Conservation (phyloP, 2,329 filamentous ascomycete species). For the Colletotrichum magnum region DNA sequence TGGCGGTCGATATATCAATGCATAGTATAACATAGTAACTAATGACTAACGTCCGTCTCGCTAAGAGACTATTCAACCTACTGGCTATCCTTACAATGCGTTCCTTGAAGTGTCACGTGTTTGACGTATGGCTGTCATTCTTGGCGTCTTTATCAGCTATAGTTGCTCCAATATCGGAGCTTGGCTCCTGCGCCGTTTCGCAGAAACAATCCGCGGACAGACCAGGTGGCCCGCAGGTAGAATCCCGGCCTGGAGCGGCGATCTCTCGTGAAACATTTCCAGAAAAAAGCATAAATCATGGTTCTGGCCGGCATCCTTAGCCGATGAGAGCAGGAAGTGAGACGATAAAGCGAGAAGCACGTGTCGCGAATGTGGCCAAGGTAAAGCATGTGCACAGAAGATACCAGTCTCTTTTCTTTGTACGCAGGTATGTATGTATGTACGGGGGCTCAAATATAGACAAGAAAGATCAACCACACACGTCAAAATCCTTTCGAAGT, state of each 20-base stretch:
- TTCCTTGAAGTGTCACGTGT: too few species aligned
- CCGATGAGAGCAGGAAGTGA: neutral
- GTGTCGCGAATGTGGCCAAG: rapidly evolving
- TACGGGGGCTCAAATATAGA: slow-evolving; percentile 5
- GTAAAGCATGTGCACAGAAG: neutral
- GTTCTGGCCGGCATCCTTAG: too few species aligned
- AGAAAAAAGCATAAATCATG: too few species aligned
- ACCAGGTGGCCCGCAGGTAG: too few species aligned
- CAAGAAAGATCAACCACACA: slow-evolving; percentile 6
- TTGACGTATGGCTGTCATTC: too few species aligned
- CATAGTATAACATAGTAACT: slow-evolving; percentile 17
- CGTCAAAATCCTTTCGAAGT: neutral
- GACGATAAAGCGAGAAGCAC: neutral
- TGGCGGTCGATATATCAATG: neutral
- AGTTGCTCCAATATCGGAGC: too few species aligned
- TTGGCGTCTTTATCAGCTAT: too few species aligned
- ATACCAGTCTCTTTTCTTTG: neutral
- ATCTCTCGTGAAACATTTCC: too few species aligned
- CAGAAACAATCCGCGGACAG: too few species aligned
- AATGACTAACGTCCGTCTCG: slow-evolving; percentile 3
- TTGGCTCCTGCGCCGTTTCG: too few species aligned
- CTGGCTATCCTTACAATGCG: too few species aligned
- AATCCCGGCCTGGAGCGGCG: too few species aligned
- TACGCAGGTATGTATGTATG: neutral
- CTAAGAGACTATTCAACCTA: neutral